A percentile compares a stretch with the other conserved stretches of the same genome.
Conservation (phyloP, 192 early-diverging fungal species). For the Pilobolus umbonatus region DNA sequence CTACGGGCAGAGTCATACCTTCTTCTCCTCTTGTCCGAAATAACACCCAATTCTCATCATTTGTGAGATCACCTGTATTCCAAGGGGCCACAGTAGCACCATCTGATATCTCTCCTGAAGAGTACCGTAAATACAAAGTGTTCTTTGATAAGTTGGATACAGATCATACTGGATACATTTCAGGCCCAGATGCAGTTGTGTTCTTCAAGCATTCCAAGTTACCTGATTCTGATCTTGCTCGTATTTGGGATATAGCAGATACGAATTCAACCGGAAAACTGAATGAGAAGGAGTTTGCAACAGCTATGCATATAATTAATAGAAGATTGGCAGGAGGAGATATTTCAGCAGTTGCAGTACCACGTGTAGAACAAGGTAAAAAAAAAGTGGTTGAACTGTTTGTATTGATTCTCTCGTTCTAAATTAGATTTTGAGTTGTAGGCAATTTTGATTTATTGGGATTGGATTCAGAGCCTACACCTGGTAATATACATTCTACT, state of each 20-base stretch:
- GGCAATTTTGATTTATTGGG: conserved; percentile 7
- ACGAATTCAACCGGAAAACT: conserved; percentile 54
- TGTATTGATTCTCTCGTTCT: no score
- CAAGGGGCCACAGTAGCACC: conserved; percentile 12
- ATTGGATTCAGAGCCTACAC: conserved; percentile 4
- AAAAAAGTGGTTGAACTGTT: neutral
- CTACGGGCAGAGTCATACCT: conserved; percentile 26
- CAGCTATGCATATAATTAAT: conserved; percentile 75
- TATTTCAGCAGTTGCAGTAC: conserved; percentile 47
- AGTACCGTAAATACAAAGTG: conserved; percentile 66
- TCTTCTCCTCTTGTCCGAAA: conserved; percentile 17
- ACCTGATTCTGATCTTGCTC: conserved; percentile 30
- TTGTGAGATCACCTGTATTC: conserved; percentile 1
- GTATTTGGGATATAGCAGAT: conserved; percentile 58
- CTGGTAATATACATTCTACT: neutral
- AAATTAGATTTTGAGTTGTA: conserved; percentile 21
- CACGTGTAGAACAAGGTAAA: conserved; percentile 7
- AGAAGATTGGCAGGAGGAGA: conserved; percentile 45
- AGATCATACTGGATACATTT: conserved; percentile 59
- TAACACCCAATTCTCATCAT: neutral
- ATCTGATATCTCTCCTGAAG: conserved; percentile 63
- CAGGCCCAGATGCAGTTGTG: conserved; percentile 38
- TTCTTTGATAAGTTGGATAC: conserved; percentile 74
- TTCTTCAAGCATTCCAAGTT: conserved; percentile 35
- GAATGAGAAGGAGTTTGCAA: conserved; percentile 65